Conservation (phyloP, 257 asterid genomes). For the Cruciata laevipes region DNA sequence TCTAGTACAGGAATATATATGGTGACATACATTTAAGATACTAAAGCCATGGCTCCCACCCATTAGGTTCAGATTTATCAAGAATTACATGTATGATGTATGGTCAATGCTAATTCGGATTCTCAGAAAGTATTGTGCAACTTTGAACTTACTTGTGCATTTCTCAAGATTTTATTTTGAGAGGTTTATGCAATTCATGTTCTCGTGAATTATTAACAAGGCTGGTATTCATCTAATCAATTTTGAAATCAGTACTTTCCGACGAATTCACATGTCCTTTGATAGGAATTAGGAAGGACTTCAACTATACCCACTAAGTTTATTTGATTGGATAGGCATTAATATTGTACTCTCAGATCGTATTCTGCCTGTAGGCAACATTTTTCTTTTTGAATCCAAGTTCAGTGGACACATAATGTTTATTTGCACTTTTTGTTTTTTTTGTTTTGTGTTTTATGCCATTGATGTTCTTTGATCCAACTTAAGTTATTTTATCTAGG, state of each 20-base stretch:
- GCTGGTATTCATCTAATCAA: neutral
- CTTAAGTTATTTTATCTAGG: conserved; percentile 5
- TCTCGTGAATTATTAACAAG: neutral
- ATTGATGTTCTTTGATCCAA: neutral
- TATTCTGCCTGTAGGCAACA: neutral
- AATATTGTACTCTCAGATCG: neutral
- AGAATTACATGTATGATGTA: neutral
- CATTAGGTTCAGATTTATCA: neutral
- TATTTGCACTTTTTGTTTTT: neutral
- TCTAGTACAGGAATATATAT: neutral
- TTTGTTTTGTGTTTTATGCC: neutral
- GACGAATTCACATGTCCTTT: neutral
- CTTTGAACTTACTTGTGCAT: neutral
- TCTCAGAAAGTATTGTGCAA: neutral
- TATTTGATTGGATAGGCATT: neutral
- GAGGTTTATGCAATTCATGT: neutral
- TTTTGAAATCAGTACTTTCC: neutral
- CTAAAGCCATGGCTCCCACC: neutral
- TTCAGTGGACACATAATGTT: neutral
- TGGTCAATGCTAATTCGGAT: neutral
- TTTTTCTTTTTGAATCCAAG: neutral
- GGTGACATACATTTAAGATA: neutral
- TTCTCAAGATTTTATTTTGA: neutral
- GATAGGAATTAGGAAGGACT: neutral
- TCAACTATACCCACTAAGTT: neutral